Conservation (phyloP, 2,329 filamentous ascomycete genomes). For the Talaromyces pinophilus region DNA sequence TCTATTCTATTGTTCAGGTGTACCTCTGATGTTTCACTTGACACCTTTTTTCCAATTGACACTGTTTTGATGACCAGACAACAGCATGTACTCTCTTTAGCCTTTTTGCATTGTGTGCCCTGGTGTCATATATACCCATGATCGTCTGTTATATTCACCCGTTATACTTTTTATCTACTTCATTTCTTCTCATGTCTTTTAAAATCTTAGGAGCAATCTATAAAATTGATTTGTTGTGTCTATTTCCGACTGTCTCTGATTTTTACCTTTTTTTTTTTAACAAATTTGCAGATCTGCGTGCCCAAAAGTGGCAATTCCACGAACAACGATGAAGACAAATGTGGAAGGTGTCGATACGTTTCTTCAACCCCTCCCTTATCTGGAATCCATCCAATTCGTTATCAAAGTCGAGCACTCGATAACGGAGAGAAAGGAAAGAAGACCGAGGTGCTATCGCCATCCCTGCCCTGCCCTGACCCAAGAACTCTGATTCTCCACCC, state of each 20-base stretch:
- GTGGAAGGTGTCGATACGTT: not conserved
- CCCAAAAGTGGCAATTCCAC: not conserved
- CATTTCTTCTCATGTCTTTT: not conserved
- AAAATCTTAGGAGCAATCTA: conserved; percentile 4
- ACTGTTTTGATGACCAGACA: conserved; percentile 12
- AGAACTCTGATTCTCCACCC: not conserved
- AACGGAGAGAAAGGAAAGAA: not conserved
- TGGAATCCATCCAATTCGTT: not conserved
- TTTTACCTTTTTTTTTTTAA: too few relatives aligned
- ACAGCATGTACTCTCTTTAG: conserved; percentile 12
- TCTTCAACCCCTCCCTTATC: not conserved
- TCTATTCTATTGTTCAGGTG: conserved; percentile 10
- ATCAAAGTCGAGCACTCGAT: not conserved
- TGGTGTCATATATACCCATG: conserved; percentile 16
- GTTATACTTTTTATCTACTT: not conserved
- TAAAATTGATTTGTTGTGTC: not conserved
- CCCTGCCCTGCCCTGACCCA: not conserved
- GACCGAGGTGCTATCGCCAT: not conserved
- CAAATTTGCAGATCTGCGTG: not conserved
- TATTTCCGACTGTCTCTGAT: not conserved
- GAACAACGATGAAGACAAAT: not conserved
- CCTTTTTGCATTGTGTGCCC: conserved; percentile 13
- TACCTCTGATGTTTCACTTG: not conserved
- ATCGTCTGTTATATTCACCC: conserved; percentile 9
- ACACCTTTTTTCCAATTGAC: conserved; percentile 6